These are phyloP conservation scores for Pythium folliculosum DNA, from an alignment of 352 stramenopile species.

Conservation along the genomic window DNA sequence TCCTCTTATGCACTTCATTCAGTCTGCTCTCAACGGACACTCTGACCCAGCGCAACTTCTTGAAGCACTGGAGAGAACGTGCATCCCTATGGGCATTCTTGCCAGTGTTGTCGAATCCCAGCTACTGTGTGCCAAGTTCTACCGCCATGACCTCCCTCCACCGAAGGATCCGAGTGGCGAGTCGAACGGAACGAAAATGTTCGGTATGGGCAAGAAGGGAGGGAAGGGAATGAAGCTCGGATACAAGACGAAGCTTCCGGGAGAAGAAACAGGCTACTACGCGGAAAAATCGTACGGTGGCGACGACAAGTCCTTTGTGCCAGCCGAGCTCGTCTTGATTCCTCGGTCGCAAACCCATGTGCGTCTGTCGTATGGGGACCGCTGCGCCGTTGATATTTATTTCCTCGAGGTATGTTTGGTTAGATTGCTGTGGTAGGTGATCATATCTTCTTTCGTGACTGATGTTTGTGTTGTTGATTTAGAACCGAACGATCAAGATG, in stretches of 20 bases:
- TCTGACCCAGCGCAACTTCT: slow-evolving; percentile 77
- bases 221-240: slow-evolving; percentile 86
- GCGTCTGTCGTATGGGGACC: slow-evolving; percentile 80
- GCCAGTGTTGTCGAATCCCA: slow-evolving; percentile 84
- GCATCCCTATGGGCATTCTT: slow-evolving; percentile 82
- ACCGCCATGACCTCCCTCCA: slow-evolving; percentile 57
- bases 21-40: slow-evolving; percentile 82
- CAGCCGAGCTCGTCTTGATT: slow-evolving; percentile 82
- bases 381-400: slow-evolving; percentile 90
- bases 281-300: slow-evolving; percentile 82
- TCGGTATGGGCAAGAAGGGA: slow-evolving; percentile 71
- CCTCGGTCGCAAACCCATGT: slow-evolving; percentile 84
- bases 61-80: slow-evolving; percentile 81
- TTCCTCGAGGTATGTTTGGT: slow-evolving; percentile 72
- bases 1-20: slow-evolving; percentile 85
- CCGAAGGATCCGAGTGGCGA: slow-evolving; percentile 42
- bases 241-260: slow-evolving; percentile 87
- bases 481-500: slow-evolving; percentile 87
- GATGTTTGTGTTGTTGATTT: background rate
- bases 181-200: slow-evolving; percentile 42
- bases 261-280: slow-evolving; percentile 86
- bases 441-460: background rate
- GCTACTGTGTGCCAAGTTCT: slow-evolving; percentile 82
- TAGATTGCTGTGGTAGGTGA: background rate
- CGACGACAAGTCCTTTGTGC: slow-evolving; percentile 86